Conservation (phyloP, 805 yeast species). For the Citeromyces matritensis region DNA sequence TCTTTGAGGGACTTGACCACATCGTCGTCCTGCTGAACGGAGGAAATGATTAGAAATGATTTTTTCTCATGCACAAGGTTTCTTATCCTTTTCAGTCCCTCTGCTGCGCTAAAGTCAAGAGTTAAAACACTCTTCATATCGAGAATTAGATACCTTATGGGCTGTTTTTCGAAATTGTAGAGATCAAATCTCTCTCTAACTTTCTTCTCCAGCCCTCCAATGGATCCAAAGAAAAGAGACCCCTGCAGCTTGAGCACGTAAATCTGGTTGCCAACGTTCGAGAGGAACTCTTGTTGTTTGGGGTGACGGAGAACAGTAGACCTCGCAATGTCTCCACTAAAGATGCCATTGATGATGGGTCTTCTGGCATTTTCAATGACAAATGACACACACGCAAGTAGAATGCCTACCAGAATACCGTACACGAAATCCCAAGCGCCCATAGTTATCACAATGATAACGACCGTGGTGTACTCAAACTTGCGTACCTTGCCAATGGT, state of each 20-base stretch:
- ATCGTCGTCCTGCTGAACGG: conserved; percentile 46
- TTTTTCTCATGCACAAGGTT: conserved; percentile 57
- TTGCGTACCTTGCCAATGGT: conserved; percentile 61
- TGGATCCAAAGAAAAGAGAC: conserved; percentile 86
- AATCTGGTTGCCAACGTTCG: conserved; percentile 81
- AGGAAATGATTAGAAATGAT: conserved; percentile 64
- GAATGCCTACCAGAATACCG: conserved; percentile 82
- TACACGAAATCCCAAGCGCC: conserved; percentile 90
- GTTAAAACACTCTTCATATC: conserved; percentile 75
- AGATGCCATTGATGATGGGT: conserved; percentile 69
- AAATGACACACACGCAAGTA: conserved; percentile 88
- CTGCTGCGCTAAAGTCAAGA: conserved; percentile 91
- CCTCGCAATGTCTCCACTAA: conserved; percentile 77
- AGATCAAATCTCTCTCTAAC: conserved; percentile 53
- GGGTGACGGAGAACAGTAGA: conserved; percentile 90
- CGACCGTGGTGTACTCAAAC: conserved; percentile 75
- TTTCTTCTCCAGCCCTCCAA: conserved; percentile 75
- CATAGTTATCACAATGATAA: conserved; percentile 85
- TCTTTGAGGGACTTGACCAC: conserved; percentile 63
- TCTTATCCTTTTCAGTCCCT: conserved; percentile 79
- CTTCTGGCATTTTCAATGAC: conserved; percentile 82
- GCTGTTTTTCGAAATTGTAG: conserved; percentile 29
- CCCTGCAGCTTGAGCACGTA: conserved; percentile 81
- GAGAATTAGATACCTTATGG: conserved; percentile 67
- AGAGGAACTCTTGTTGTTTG: conserved; percentile 71